Conservation (phyloP, 2,329 filamentous ascomycete genomes). For the Hypoxylon sp. region DNA sequence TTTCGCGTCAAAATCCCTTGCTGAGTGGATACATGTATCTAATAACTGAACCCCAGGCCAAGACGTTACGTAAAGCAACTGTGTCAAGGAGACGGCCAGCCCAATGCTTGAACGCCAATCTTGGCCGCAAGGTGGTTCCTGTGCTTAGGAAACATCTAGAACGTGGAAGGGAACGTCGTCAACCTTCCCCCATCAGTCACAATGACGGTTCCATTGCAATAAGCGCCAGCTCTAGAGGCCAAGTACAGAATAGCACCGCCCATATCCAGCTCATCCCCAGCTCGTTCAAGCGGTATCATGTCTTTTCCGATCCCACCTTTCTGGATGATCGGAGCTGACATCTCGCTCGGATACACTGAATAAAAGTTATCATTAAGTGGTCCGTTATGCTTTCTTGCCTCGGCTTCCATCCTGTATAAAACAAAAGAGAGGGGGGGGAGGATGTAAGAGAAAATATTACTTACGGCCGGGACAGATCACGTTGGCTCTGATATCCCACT, state of each 20-base stretch:
- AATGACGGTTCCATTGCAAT: constrained; percentile 75
- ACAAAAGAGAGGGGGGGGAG: neutral
- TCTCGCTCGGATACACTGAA: constrained; percentile 72
- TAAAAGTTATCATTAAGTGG: constrained; percentile 27
- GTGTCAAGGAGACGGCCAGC: neutral
- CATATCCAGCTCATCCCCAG: constrained; percentile 75
- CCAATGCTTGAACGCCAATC: neutral
- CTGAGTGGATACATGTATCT: neutral
- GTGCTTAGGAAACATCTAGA: constrained; percentile 55
- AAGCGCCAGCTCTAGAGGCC: constrained; percentile 74
- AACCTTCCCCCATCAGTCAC: constrained; percentile 76
- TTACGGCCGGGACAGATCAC: constrained; percentile 65
- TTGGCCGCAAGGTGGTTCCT: neutral
- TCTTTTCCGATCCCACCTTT: constrained; percentile 58
- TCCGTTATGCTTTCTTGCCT: no score
- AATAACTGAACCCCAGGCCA: neutral
- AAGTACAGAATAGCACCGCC: constrained; percentile 76
- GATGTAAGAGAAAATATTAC: constrained; percentile 44
- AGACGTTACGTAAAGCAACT: neutral
- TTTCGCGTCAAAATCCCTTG: neutral
- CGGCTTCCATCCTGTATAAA: neutral
- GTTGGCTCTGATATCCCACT: constrained; percentile 71
- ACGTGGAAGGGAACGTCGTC: constrained; percentile 68
- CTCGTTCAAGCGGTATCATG: constrained; percentile 70
- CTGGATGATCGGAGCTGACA: constrained; percentile 67